A percentile compares a stretch with the other conserved stretches of the same genome.
These are phyloP conservation scores for Pseudonitzschia pungens DNA, from an alignment of 108 stramenopile genomes.

Conservation along the genomic window DNA sequence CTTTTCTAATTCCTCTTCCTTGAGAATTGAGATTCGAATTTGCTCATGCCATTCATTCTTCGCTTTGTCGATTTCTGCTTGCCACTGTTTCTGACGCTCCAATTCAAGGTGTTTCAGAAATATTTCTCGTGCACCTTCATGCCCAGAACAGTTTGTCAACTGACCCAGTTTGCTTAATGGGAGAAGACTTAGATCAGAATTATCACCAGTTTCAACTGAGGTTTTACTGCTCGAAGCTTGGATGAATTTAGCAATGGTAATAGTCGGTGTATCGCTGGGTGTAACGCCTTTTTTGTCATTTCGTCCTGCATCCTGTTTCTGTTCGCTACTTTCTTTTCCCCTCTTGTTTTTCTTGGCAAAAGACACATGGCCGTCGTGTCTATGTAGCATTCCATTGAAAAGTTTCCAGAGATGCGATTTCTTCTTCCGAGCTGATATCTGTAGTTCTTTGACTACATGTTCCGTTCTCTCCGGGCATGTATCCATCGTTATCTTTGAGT, in stretches of 20 bases:
- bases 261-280: not conserved
- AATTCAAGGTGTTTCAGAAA: slow-evolving; percentile 12
- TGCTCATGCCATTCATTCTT: slow-evolving; percentile 12
- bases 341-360: not conserved
- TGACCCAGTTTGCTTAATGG: slow-evolving; percentile 2
- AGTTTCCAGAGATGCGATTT: slow-evolving; percentile 7
- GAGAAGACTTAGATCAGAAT: not conserved
- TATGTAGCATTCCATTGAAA: not conserved
- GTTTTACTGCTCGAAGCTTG: not conserved
- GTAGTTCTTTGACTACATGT: not conserved
- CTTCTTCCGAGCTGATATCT: slow-evolving; percentile 4
- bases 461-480: slow-evolving; percentile 8
- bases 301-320: slow-evolving; percentile 1
- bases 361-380: not conserved
- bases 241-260: slow-evolving; percentile 19
- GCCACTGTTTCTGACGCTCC: slow-evolving; percentile 21
- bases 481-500: not conserved
- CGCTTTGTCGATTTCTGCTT: slow-evolving; percentile 8
- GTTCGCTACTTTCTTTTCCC: not conserved
- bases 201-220: not conserved
- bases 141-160: not conserved
- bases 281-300: not conserved
- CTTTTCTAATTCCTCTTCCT: slow-evolving; percentile 16
- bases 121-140: not conserved
- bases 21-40: slow-evolving; percentile 16